Evolutionary conservation across 139 green algal species (phyloP), one percentile per base, ranked within the genome.

Genomic region (Chlorella sp.): DNA sequence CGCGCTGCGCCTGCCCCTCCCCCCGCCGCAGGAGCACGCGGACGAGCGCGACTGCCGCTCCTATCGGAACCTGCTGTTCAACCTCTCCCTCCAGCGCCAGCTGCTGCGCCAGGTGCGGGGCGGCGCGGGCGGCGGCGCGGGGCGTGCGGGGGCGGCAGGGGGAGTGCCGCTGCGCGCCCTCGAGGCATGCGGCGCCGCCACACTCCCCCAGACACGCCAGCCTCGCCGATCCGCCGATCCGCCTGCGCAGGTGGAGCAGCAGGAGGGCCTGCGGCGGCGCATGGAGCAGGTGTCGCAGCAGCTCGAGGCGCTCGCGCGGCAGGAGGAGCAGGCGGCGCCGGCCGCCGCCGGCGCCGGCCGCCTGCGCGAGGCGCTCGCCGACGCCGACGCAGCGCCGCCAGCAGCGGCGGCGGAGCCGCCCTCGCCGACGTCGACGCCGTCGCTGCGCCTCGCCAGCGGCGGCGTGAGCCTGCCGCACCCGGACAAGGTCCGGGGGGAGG

Each of bases 401-500:
- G 31, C 19, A 33, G 65, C 36, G 29, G 40, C 45, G 31, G 25
- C 45, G 31, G 38, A 41, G 25, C 19, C 72, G 31, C 8, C 60
- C 29, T 25, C 8, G 41, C 27, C 42, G 3, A 58, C 48, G 48
- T 17, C 48, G 48, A 17, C 38, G 5, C 27, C 21, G 21, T n/a
- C 56, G 59, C 76, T 73, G 48, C 67, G 67, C 27, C 46, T 84
- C 58, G 73, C 33, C 0, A 45, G 55, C 12, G 73, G 73, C 2
- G 79, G 79, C 25, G 38, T 21, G 41, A 76, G 29, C 23, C 42
- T 77, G 25, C 93, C 92, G 2, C 92, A 97, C 73, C 81, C 92
- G 25, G 83, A 86, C 74, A 97, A 97, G 83, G 95, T 85, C 56
- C 91, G 93, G 33, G 93, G 93, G 1, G 93, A 98, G 82, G 94